Evolutionary conservation across 331 rosid species (phyloP).

Genomic region (Cydonia oblonga): DNA sequence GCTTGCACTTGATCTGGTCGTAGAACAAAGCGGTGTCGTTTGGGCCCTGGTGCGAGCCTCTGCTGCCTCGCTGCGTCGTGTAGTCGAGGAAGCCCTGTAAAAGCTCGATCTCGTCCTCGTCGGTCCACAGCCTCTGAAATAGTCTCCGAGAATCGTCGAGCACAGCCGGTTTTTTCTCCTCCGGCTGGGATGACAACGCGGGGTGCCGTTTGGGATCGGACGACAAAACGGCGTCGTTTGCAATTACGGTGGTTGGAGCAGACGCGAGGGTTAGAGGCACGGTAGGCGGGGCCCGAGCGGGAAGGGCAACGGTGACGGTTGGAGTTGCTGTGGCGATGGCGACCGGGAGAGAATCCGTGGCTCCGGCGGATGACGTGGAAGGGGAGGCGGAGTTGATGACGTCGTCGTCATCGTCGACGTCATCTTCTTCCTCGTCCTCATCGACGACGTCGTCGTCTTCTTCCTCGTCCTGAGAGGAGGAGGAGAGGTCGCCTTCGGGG

Average conservation of each 20-base stretch:
- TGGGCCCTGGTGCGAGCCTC: constrained; percentile 27
- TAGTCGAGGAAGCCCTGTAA: constrained; percentile 63
- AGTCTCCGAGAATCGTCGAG: constrained; percentile 24
- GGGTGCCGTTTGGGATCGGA: not conserved
- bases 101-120: constrained; percentile 73
- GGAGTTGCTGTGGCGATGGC: constrained; percentile 11
- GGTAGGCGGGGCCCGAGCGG: constrained; percentile 1
- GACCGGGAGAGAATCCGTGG: constrained; percentile 12
- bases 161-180: constrained; percentile 21
- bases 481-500: constrained; percentile 49
- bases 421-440: constrained; percentile 34
- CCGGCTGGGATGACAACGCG: constrained; percentile 1
- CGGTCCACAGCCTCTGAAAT: constrained; percentile 80
- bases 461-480: constrained; percentile 53
- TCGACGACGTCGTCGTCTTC: constrained; percentile 53
- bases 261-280: not conserved
- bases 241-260: not conserved
- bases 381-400: constrained; percentile 23
- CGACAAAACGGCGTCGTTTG: not conserved
- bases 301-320: constrained; percentile 26
- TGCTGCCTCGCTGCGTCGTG: constrained; percentile 28
- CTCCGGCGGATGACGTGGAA: constrained; percentile 20
- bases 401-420: constrained; percentile 23
- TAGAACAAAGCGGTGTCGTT: constrained; percentile 59
- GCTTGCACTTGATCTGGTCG: constrained; percentile 61